Evolutionary conservation across 2,329 filamentous ascomycete genomes (phyloP), one percentile per base, ranked within the genome.

Genomic region (Paramyrothecium roridum): DNA sequence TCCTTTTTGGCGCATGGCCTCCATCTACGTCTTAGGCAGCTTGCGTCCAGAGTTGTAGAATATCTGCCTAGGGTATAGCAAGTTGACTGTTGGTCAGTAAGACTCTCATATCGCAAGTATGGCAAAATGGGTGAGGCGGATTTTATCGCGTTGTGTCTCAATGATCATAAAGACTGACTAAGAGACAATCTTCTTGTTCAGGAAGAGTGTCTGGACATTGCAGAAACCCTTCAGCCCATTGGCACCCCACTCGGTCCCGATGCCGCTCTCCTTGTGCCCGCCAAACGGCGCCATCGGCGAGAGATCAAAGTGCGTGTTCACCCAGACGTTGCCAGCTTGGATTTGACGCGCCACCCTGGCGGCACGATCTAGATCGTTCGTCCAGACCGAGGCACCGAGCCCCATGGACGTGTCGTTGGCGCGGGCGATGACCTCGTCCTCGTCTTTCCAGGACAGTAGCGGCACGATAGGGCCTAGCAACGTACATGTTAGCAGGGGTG

Each of bases 311-410:
- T 78, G 83, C 12, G 52, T 74, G 65, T 87, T 87, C 59, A 87
- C 78, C 78, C 82, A 87, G 2, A 87, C 81, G 3, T 68, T 79
- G 1, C 84, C 84, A 0, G 80, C 76, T 61, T 86, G 78, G 8
- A 88, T 69, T 40, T 76, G 73, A 33, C 76, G 67, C 0, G 81
- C 84, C 20, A 87, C 77, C 2, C 72, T 69, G 10, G 75, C 74
- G 0, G 82, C 84, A 11, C 75, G 72, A 1, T 72, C 71, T 1
- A 81, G 50, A 55, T 87, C 80, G 2, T 70, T 73, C 7, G 75
- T 80, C 73, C 83, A 87, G 0, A 87, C 76, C 0, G 81, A 82
- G 4, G 80, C 79, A 0, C 81, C 82, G 1, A 86, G 74, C 0
- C 81, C 83, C 20, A 76, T 78, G 8, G 78, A 74, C 1, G 73